phyloP scores from a whole-genome alignment of 208 protist species.

The Sergeia podlipaevii region DNA sequence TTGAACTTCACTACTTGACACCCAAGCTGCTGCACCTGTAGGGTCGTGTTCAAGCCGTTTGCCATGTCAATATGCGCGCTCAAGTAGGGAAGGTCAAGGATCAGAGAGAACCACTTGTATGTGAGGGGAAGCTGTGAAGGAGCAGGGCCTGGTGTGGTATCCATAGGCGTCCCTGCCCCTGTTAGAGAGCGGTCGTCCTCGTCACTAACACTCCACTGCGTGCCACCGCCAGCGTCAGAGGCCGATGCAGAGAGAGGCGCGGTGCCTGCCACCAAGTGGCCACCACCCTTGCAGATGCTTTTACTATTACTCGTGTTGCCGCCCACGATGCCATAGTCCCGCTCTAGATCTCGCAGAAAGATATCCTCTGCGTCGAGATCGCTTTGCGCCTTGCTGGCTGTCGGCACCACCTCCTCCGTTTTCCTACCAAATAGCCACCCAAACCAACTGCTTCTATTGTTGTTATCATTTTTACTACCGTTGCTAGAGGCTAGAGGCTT shows the following conservation, averaged over 20 bases:
- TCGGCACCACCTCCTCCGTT: background rate
- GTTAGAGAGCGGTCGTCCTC: background rate
- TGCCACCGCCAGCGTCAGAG: slow-evolving; percentile 9
- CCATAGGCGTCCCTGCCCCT: background rate
- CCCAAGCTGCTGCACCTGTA: slow-evolving; percentile 53
- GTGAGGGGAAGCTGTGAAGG: slow-evolving; percentile 40
- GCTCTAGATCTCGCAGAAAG: slow-evolving; percentile 47
- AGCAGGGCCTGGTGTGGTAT: background rate
- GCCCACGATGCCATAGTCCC: slow-evolving; percentile 63
- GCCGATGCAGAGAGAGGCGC: too few relatives aligned
- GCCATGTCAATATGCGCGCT: slow-evolving; percentile 48
- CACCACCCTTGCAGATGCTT: too few relatives aligned
- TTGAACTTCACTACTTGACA: slow-evolving; percentile 50
- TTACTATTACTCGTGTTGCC: slow-evolving; percentile 33
- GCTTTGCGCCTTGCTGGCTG: slow-evolving; percentile 13
- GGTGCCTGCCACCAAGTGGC: too few relatives aligned
- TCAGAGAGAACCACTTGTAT: slow-evolving; percentile 65
- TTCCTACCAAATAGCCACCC: slow-evolving; percentile 30
- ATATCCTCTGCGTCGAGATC: slow-evolving; percentile 46
- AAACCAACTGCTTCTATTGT: slow-evolving; percentile 29
- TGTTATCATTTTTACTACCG: slow-evolving; percentile 7
- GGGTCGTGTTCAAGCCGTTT: slow-evolving; percentile 29
- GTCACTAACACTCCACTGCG: slow-evolving; percentile 5
- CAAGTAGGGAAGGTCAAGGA: slow-evolving; percentile 50
- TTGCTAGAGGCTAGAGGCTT: slow-evolving; percentile 4